Conservation (phyloP, 495 filamentous ascomycete genomes). For the Lasiosphaeriaceae sp. region DNA sequence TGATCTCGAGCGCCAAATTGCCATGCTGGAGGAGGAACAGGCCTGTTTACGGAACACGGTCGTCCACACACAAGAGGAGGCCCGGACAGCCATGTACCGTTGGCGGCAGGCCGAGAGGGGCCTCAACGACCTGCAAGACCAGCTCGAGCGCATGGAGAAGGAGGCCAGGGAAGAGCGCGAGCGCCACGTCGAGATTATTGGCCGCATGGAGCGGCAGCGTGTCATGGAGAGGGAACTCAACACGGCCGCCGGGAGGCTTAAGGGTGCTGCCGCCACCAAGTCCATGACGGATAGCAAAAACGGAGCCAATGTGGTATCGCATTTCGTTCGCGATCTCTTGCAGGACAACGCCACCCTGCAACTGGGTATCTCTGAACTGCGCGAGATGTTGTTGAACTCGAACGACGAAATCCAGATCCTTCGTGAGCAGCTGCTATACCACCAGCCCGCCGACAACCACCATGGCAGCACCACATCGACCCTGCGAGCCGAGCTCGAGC, state of each 20-base stretch:
- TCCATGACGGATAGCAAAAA: constrained; percentile 50
- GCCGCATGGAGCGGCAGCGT: constrained; percentile 74
- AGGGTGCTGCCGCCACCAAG: constrained; percentile 68
- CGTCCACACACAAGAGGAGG: constrained; percentile 61
- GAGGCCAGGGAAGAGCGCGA: constrained; percentile 81
- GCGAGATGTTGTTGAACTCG: constrained; percentile 88
- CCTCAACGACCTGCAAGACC: constrained; percentile 70
- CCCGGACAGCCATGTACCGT: constrained; percentile 68
- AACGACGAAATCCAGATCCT: constrained; percentile 89
- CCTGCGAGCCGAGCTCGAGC: constrained; percentile 65
- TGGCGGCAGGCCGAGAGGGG: constrained; percentile 80
- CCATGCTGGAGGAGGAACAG: constrained; percentile 76
- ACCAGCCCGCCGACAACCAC: constrained; percentile 58
- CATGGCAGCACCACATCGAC: constrained; percentile 45
- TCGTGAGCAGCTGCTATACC: constrained; percentile 74
- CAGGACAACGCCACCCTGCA: constrained; percentile 94
- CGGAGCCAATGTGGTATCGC: constrained; percentile 65
- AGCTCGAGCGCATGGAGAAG: constrained; percentile 83
- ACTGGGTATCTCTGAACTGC: constrained; percentile 80
- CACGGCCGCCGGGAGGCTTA: constrained; percentile 69
- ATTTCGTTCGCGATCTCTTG: constrained; percentile 92
- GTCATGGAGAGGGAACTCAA: constrained; percentile 72
- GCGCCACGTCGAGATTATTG: constrained; percentile 73
- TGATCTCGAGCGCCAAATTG: constrained; percentile 72
- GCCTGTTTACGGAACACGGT: constrained; percentile 62